Base-by-base conservation (phyloP, 2,329 filamentous ascomycete genomes). In the Stagonosporopsis chrysanthemi region DNA sequence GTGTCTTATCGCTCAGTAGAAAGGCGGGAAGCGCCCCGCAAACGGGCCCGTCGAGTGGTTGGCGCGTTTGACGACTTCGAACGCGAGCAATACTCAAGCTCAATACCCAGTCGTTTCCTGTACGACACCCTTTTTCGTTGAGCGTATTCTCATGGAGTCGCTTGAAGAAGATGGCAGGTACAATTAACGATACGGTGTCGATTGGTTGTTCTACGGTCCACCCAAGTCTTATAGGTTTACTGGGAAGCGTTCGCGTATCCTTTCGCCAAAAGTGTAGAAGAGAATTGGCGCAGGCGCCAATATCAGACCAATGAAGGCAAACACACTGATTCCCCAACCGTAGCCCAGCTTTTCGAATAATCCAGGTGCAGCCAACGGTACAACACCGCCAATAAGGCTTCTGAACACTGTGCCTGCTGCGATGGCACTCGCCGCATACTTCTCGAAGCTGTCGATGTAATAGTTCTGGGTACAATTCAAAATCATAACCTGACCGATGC, bases 401-500 rank as follows among this genome's bases (percentile, higher is more conserved):
- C 81, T 67, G 50, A 83, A 82, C 0, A 82, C 75, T 1, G 80
- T 77, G 0, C 80, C 81, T 4, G 81, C 81, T 5, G 81, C 81
- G 48, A 83, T 82, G 0, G 81, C 81, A 33, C 75, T 78, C 6
- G 81, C 81, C 6, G 81, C 81, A 58, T 81, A 82, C 65, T 77
- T 76, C 56, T 82, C 80, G 53, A 83, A 83, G 22, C 77, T 76
- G 63, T 83, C 81, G 43, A 84, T 83, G 64, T 83, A 83, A 66
- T 84, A 84, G 49, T 84, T 85, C 50, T 84, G 82, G 15, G 81
- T 81, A 12, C 76, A 77, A 52, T 84, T 84, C 51, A 84, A 70
- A 28, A 83, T 82, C 62, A 82, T 79, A 11, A 85, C 80, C 52
- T 84, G 82, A 2, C 82, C 81, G 17, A 83, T 75, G 12, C 81